These are phyloP conservation scores for Cephaloascus albidus DNA, from an alignment of 805 yeast genomes.

Conservation along the genomic window DNA sequence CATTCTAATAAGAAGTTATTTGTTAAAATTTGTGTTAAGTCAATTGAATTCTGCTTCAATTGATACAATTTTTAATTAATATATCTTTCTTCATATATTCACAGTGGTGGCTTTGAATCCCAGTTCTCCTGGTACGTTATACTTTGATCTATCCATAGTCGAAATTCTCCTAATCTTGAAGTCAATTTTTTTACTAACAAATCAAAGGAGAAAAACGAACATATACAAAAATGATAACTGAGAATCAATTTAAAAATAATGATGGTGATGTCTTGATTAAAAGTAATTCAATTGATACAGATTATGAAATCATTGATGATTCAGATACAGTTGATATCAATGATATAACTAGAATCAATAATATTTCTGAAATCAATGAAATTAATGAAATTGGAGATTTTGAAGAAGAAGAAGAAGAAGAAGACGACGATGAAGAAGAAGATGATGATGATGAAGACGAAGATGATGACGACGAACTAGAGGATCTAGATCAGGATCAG, in stretches of 20 bases:
- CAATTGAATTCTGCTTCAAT: neutral
- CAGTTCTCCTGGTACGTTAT: neutral
- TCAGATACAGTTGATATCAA: neutral
- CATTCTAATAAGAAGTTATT: no score
- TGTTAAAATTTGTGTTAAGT: no score
- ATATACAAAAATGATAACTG: neutral
- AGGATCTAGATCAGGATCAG: conserved; percentile 4
- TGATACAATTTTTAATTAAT: neutral
- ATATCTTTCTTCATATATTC: neutral
- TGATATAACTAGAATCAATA: no score
- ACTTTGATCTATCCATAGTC: no score
- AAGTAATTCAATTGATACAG: neutral
- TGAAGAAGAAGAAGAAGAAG: conserved; percentile 6
- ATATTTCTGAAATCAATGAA: no score
- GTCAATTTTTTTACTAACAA: neutral
- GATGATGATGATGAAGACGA: neutral
- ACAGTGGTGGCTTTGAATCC: neutral
- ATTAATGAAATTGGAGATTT: conserved; percentile 4
- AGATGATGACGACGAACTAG: neutral
- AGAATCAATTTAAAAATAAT: neutral
- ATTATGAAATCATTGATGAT: neutral
- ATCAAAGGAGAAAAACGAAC: neutral
- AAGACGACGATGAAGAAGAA: conserved; percentile 21
- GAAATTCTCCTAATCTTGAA: neutral
- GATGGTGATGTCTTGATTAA: neutral